These are phyloP conservation scores for Saccharomycopsis capsularis DNA, from an alignment of 805 yeast species.

Conservation along the genomic window DNA sequence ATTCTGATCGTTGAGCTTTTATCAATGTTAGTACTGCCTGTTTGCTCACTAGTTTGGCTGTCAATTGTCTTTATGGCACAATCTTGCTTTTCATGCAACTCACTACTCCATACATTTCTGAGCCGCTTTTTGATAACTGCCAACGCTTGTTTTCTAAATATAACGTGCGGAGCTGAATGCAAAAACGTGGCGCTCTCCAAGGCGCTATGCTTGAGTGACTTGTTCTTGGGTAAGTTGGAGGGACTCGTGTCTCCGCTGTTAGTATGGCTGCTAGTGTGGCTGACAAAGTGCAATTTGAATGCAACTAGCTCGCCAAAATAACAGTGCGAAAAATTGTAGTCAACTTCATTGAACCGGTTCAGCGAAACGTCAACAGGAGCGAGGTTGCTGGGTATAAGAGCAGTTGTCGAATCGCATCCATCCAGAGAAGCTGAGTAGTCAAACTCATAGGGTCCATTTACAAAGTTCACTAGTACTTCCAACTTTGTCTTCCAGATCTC, in stretches of 20 bases:
- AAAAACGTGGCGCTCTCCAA: too few relatives aligned
- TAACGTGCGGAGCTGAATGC: neutral
- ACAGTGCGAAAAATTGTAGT: slow-evolving; percentile 12
- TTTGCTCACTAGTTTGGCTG: too few relatives aligned
- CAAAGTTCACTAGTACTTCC: slow-evolving; percentile 26
- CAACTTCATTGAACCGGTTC: slow-evolving; percentile 9
- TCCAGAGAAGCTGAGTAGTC: slow-evolving; percentile 22
- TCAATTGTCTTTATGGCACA: too few relatives aligned
- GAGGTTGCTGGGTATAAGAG: slow-evolving; percentile 17
- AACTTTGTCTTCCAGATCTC: slow-evolving; percentile 36
- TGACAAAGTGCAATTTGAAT: neutral
- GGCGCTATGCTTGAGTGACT: too few relatives aligned
- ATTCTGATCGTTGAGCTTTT: too few relatives aligned
- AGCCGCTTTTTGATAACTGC: slow-evolving; percentile 27
- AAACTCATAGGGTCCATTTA: slow-evolving; percentile 31
- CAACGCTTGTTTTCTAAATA: slow-evolving; percentile 24
- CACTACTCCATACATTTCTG: slow-evolving; percentile 31
- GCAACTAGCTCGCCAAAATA: slow-evolving; percentile 17
- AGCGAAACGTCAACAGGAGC: slow-evolving; percentile 21
- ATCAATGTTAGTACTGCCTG: too few relatives aligned
- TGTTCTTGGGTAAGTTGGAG: too few relatives aligned
- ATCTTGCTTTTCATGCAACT: slow-evolving; percentile 22
- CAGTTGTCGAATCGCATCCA: neutral
- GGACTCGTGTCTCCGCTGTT: too few relatives aligned
- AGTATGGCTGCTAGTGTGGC: too few relatives aligned